These are phyloP conservation scores for Suhomyces choctaworum DNA, from an alignment of 1,139 yeast species.

Conservation along the genomic window DNA sequence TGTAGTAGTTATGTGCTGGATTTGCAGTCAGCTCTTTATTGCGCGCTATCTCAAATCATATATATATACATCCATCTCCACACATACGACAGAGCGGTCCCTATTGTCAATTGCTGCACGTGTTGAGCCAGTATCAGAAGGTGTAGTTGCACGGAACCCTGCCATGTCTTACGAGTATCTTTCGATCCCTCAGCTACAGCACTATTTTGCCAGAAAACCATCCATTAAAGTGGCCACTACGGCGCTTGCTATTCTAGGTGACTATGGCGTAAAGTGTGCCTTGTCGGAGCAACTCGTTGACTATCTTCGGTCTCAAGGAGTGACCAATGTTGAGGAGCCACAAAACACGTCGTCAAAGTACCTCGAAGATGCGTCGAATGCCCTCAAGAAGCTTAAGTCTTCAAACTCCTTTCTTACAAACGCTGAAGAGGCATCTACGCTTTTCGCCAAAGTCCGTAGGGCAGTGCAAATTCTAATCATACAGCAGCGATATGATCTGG, in stretches of 20 bases:
- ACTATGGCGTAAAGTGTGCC: constrained; percentile 3
- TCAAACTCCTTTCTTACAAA: constrained; percentile 8
- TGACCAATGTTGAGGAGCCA: background rate
- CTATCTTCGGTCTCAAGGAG: constrained; percentile 1
- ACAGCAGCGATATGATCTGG: constrained; percentile 23
- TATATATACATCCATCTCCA: too few species aligned
- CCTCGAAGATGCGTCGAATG: constrained; percentile 1
- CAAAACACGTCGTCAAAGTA: background rate
- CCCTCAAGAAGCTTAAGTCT: constrained; percentile 4
- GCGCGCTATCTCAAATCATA: too few species aligned
- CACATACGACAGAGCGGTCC: too few species aligned
- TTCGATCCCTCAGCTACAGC: constrained; percentile 4
- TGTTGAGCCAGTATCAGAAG: too few species aligned
- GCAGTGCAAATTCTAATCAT: constrained; percentile 18
- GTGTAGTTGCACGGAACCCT: too few species aligned
- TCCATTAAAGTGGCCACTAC: constrained; percentile 1
- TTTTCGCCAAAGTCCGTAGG: constrained; percentile 11
- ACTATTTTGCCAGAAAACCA: constrained; percentile 5
- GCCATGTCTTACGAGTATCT: constrained; percentile 6
- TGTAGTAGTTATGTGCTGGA: too few species aligned
- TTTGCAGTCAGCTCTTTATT: too few species aligned
- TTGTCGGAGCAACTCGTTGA: background rate
- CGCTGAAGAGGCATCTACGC: constrained; percentile 7
- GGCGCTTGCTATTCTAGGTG: constrained; percentile 1
- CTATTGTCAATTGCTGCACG: too few species aligned